These are phyloP conservation scores for Teunomyces atbi DNA, from an alignment of 805 yeast species.

Conservation along the genomic window DNA sequence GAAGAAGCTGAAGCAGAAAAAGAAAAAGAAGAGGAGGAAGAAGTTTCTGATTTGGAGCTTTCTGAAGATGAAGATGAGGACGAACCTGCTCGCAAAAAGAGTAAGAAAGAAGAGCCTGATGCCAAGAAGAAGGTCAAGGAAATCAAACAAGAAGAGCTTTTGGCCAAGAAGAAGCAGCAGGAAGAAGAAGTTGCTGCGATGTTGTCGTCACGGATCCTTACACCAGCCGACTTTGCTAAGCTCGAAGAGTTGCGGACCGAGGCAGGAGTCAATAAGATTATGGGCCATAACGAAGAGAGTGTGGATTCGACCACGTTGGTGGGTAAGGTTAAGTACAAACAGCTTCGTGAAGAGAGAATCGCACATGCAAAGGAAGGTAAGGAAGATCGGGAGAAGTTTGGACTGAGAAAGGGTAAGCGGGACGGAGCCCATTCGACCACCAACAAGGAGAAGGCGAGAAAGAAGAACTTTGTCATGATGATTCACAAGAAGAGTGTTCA, in stretches of 20 bases:
- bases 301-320: conserved; percentile 77
- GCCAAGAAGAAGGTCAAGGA: neutral
- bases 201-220: conserved; percentile 74
- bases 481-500: conserved; percentile 92
- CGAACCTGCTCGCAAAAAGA: conserved; percentile 1
- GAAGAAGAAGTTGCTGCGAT: conserved; percentile 47
- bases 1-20: conserved; percentile 38
- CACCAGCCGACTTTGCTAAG: conserved; percentile 98
- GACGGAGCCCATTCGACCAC: conserved; percentile 85
- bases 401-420: conserved; percentile 80
- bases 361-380: conserved; percentile 87
- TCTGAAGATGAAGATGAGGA: conserved; percentile 23
- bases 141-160: conserved; percentile 36
- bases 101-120: conserved; percentile 13
- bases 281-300: conserved; percentile 79
- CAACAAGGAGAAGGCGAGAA: conserved; percentile 91
- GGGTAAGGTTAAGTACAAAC: conserved; percentile 81
- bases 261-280: conserved; percentile 79
- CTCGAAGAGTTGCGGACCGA: conserved; percentile 80
- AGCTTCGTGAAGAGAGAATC: conserved; percentile 84
- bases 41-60: conserved; percentile 27
- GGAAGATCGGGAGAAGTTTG: conserved; percentile 88
- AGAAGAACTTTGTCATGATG: conserved; percentile 99
- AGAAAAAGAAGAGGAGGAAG: conserved; percentile 29
- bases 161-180: conserved; percentile 25